A percentile compares a stretch with the other conserved stretches of the same genome.
Conservation (phyloP, 306 rosid genomes). For the Vigna trinervia region DNA sequence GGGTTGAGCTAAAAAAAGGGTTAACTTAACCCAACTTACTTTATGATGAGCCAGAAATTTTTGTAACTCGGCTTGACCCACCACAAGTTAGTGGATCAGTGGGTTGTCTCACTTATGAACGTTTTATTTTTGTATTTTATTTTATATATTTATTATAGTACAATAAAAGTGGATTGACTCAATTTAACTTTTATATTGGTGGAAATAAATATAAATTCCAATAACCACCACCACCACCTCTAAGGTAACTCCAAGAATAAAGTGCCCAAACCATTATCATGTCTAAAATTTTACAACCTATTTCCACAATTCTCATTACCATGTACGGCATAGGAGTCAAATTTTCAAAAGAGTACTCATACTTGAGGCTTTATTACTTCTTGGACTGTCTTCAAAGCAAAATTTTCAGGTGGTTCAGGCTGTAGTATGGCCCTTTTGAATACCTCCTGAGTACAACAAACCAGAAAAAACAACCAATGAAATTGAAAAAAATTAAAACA, state of each 20-base stretch:
- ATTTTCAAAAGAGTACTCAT: conserved; percentile 11
- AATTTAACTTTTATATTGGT: too few species aligned
- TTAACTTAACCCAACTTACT: too few species aligned
- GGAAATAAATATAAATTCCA: neutral
- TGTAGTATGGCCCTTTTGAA: conserved; percentile 81
- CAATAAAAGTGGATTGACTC: too few species aligned
- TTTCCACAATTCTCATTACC: neutral
- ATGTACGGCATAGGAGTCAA: neutral
- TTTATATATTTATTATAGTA: too few species aligned
- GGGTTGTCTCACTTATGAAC: too few species aligned
- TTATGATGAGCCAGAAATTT: too few species aligned
- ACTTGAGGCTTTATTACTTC: conserved; percentile 94
- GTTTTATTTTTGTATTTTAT: too few species aligned
- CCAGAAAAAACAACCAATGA: conserved; percentile 26
- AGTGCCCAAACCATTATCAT: conserved; percentile 9
- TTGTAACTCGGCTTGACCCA: too few species aligned
- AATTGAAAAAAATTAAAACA: conserved; percentile 10
- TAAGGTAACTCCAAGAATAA: conserved; percentile 4
- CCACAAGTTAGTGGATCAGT: too few species aligned
- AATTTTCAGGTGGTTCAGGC: conserved; percentile 83
- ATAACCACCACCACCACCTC: neutral
- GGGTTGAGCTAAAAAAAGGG: too few species aligned
- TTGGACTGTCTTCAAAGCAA: conserved; percentile 89
- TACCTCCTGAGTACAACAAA: conserved; percentile 64
- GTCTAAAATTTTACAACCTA: neutral